phyloP scores from a whole-genome alignment of 768 basidiomycete species.

The Candolleomyces aberdarensis region DNA sequence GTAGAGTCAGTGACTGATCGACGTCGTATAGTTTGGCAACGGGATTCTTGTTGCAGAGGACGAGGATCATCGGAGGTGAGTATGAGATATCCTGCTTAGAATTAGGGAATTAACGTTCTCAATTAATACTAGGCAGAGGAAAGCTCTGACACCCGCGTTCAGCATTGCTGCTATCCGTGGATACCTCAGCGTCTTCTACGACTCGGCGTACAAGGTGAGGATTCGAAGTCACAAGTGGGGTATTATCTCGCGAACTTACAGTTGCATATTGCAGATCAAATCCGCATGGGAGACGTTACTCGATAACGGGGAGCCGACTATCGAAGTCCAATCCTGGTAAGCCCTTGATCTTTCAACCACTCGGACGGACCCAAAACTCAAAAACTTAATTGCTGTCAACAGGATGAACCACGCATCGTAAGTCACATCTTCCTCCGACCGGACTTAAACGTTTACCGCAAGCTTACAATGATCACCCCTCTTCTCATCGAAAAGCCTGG shows the following conservation, averaged over 20 bases:
- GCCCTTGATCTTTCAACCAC: slow-evolving; percentile 1
- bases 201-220: slow-evolving; percentile 47
- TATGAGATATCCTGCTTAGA: background rate
- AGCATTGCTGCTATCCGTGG: slow-evolving; percentile 48
- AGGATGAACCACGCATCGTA: slow-evolving; percentile 49
- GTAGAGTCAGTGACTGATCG: background rate
- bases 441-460: background rate
- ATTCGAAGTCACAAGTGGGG: background rate
- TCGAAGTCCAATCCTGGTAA: slow-evolving; percentile 49
- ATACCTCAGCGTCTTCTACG: slow-evolving; percentile 45
- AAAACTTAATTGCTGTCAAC: background rate
- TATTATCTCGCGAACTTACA: background rate
- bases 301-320: slow-evolving; percentile 28
- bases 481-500: slow-evolving; percentile 34
- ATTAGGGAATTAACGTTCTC: background rate
- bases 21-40: slow-evolving; percentile 33
- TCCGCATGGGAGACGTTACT: slow-evolving; percentile 23
- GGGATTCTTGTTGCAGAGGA: slow-evolving; percentile 40
- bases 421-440: slow-evolving; percentile 4
- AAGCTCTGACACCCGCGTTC: slow-evolving; percentile 49
- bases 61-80: slow-evolving; percentile 45
- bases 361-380: too few relatives aligned
- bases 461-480: background rate
- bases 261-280: slow-evolving; percentile 27
- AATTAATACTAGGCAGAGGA: slow-evolving; percentile 37